phyloP scores from a whole-genome alignment of 352 stramenopile genomes.

The Pythium rhizo-oryzae region DNA sequence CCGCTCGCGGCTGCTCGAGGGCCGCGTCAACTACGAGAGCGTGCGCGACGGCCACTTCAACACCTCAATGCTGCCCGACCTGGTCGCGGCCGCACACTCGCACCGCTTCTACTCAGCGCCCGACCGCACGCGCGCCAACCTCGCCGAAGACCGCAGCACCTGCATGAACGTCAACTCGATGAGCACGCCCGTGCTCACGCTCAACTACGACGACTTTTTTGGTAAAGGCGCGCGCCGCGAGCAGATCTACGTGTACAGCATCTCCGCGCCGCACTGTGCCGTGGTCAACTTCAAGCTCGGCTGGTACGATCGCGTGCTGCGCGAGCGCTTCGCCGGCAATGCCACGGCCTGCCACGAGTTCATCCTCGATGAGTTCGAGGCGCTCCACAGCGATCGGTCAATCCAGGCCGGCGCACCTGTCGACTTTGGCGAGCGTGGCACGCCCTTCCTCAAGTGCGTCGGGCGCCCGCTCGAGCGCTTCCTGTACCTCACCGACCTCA shows the following conservation, averaged over 20 bases:
- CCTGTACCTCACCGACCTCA: slow-evolving; percentile 26
- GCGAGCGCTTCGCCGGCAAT: slow-evolving; percentile 7
- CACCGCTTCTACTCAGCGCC: slow-evolving; percentile 36
- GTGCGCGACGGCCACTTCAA: slow-evolving; percentile 39
- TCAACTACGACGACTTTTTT: slow-evolving; percentile 42
- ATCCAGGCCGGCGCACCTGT: slow-evolving; percentile 9
- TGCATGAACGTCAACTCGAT: slow-evolving; percentile 41
- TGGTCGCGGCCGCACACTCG: slow-evolving; percentile 34
- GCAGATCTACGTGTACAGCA: slow-evolving; percentile 38
- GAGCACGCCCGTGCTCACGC: slow-evolving; percentile 26
- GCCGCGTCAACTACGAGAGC: slow-evolving; percentile 50
- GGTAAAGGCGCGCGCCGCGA: slow-evolving; percentile 29
- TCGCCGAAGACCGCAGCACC: slow-evolving; percentile 34
- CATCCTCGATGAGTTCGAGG: slow-evolving; percentile 33
- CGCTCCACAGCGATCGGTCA: slow-evolving; percentile 2
- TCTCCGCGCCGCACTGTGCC: slow-evolving; percentile 33
- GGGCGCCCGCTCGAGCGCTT: slow-evolving; percentile 14
- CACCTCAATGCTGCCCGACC: slow-evolving; percentile 31
- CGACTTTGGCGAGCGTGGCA: slow-evolving; percentile 22
- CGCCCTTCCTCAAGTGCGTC: slow-evolving; percentile 26
- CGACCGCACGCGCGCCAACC: slow-evolving; percentile 19
- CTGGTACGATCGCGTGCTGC: slow-evolving; percentile 17
- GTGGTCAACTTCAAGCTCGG: slow-evolving; percentile 25
- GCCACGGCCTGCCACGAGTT: slow-evolving; percentile 18
- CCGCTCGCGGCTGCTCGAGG: slow-evolving; percentile 35